Evolutionary conservation across 768 basidiomycete genomes (phyloP), one percentile per base, ranked within the genome.

Genomic region (Podaxis mareebaensis): DNA sequence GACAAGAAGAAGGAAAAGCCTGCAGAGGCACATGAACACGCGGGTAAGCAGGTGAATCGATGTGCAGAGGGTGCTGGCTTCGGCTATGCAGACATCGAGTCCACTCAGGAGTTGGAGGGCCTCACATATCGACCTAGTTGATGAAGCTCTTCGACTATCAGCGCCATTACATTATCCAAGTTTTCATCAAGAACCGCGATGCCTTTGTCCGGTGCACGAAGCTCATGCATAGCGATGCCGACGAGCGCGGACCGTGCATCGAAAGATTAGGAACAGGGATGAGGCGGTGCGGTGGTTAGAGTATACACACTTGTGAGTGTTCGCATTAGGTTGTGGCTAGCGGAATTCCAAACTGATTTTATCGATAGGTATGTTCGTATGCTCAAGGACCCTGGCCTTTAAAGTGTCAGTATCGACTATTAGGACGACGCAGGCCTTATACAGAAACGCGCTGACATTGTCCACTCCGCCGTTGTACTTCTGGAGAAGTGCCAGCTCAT

Each of bases 151-250:
- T 98, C 75, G 95, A 98, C 56, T 98, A 92, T 77, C 84, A 91
- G 71, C 88, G 89, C 73, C 96, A 95, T 81, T 88, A 94, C 62
- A 85, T 95, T 67, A 94, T 93, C 68, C 89, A 90, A 15, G 90
- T 88, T 64, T 91, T 99, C 71, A 85, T 96, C 72, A 95, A 95
- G 76, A 99, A 99, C 78, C 87, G 96, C 60, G 97, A 99, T 57
- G 91, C 94, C 63, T 82, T 99, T 54, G 95, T 98, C 0, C 99
- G 97, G 97, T 97, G 95, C 70, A 99, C 97, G 53, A 96, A 96
- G 76, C 84, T 98, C 55, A 92, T 94, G 76, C 86, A 96, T 24
- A 91, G 90, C 59, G 88, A 90, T 68, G 92, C 92, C 0, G 90
- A 98, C 49, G 93, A 94, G 73, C 85, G 91, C 51, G 86, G 2